Base-by-base conservation (phyloP, 768 basidiomycete species). In the Boletus insuetus region DNA sequence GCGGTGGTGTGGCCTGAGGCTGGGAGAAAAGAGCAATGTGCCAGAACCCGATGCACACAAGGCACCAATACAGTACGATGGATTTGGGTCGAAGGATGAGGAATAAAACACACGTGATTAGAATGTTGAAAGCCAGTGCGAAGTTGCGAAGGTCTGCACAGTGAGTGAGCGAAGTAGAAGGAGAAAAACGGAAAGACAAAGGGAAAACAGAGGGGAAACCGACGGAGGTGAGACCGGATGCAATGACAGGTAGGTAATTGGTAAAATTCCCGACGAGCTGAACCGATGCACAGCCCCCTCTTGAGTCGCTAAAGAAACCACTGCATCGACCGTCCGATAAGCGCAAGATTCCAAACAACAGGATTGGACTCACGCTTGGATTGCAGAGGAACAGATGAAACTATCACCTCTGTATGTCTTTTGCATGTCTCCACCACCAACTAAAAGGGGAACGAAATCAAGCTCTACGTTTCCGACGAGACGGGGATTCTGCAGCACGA, bases 21-120 rank as follows among this genome's bases (percentile, higher is more conserved):
- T 93, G 86, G 10, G 88, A 88, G 63, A 91, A 92, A 39, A 94
- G 79, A 0, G 82, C 75, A 51, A 91, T 76, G 60, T 94, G 91
- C 91, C 92, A 94, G 67, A 82, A 94, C 2, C 91, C 88, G 43
- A 90, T 87, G 73, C 83, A 89, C 7, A 89, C 82, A n/a, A 91
- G 75, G 63, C 79, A 85, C 87, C 88, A 90, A 69, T 79, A 91
- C 3, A 83, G 69, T 32, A 90, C 73, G 58, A 90, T 78, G 3
- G 86, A 77, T 62, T 76, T 82, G 2, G 89, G 89, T 16, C 89
- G 84, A 44, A 94, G 75, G 46, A 94, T 61, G 39, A 90, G 74
- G 68, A 90, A 91, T 43, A 94, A 74, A 29, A 83, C 60, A 64
- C 79, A 82, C 0, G 85, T 86, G 50, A 88, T 73, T 37, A 88